phyloP scores from a whole-genome alignment of 345 rosid species.

The Brassica nigra region DNA sequence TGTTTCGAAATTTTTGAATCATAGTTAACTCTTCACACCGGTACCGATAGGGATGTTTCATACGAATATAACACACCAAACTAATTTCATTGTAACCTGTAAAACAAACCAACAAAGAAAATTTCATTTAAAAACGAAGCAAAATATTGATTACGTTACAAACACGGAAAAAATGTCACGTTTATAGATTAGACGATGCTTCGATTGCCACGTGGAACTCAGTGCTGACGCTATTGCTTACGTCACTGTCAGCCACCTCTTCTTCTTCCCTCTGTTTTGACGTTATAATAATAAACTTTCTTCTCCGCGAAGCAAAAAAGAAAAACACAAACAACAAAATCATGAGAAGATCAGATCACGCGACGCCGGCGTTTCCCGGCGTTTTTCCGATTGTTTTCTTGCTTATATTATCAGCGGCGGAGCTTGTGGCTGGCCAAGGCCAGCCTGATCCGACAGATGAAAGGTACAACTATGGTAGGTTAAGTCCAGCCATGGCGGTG shows the following conservation, averaged over 20 bases:
- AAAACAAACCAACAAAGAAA: neutral
- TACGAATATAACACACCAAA: neutral
- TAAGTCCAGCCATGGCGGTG: constrained; percentile 82
- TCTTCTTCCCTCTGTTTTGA: neutral
- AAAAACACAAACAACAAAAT: neutral
- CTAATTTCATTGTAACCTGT: neutral
- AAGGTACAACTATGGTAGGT: constrained; percentile 38
- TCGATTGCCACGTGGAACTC: constrained; percentile 35
- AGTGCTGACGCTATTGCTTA: constrained; percentile 36
- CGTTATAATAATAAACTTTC: constrained; percentile 17
- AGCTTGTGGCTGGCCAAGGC: constrained; percentile 33
- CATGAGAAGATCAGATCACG: constrained; percentile 25
- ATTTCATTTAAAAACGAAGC: too few species aligned
- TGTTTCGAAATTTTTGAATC: neutral
- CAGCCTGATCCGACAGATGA: constrained; percentile 5
- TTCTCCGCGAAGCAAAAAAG: neutral
- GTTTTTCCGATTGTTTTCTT: constrained; percentile 26
- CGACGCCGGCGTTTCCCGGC: constrained; percentile 18
- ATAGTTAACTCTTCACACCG: neutral
- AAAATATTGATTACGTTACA: neutral
- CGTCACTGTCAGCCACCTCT: constrained; percentile 25
- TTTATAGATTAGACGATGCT: neutral
- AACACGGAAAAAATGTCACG: neutral
- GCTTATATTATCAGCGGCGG: constrained; percentile 19
- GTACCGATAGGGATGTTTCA: neutral